A percentile compares a stretch with the other conserved stretches of the same genome.
Conservation (phyloP, 495 filamentous ascomycete species). For the Aspergillus diversus region DNA sequence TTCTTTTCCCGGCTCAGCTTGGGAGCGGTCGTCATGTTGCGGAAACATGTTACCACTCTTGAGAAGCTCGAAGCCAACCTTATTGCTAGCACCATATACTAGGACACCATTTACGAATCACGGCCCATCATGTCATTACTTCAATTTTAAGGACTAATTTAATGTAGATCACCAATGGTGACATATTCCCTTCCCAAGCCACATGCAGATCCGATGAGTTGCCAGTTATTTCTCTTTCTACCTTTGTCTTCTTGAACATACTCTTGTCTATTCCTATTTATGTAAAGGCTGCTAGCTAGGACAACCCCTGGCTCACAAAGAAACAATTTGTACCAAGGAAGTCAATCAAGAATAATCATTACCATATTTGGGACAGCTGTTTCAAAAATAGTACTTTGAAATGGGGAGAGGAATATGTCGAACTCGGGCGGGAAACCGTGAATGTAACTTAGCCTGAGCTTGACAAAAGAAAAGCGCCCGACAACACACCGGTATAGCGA, state of each 20-base stretch:
- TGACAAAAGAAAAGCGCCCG: too few relatives aligned
- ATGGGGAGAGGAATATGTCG: too few relatives aligned
- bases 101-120: background rate
- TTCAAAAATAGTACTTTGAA: too few relatives aligned
- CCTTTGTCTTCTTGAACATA: constrained; percentile 2
- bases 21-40: constrained; percentile 41
- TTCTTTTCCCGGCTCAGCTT: constrained; percentile 36
- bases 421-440: too few relatives aligned
- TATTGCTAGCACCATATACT: background rate
- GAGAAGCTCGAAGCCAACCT: constrained; percentile 24
- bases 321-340: background rate
- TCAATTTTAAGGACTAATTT: background rate
- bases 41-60: constrained; percentile 29
- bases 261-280: background rate
- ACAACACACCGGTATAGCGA: too few relatives aligned
- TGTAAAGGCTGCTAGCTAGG: background rate
- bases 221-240: background rate
- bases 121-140: background rate
- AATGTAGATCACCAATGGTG: too few relatives aligned
- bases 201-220: too few relatives aligned
- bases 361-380: too few relatives aligned
- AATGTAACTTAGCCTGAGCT: too few relatives aligned
- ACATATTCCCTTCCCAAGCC: too few relatives aligned
- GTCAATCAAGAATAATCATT: background rate
- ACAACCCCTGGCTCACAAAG: background rate